Evolutionary conservation across 768 basidiomycete genomes (phyloP), one percentile per base, ranked within the genome.

Genomic region (Mycena latifolia): DNA sequence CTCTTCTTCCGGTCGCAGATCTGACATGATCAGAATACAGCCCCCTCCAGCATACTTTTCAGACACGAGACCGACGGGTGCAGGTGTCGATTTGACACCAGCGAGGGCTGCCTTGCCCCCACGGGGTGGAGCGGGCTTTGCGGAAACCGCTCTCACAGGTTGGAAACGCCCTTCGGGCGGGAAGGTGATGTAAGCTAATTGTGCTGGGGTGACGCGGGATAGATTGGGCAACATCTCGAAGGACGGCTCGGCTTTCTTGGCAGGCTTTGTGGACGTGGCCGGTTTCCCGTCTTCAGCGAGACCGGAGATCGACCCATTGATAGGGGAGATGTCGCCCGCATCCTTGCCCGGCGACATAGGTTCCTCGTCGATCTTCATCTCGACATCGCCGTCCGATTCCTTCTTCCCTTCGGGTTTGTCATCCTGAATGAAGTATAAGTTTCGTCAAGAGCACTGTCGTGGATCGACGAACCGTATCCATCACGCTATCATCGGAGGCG

Each of bases 191-290:
- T 92, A 88, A n/a, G 87, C 80, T 28, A 97, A 81, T 76, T 99
- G 98, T 0, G 91, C 88, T 22, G 96, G 94, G 3, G 93, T 94
- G 24, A 98, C 96, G 53, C 98, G 91, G 22, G 95, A 92, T 75
- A 98, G 91, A 82, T 99, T 99, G 24, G 88, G 81, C 14, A 94
- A 81, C 63, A 80, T 85, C 79, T 98, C 95, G 15, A 83, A 92
- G 3, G 85, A 79, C 2, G 94, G 89, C 74, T 99, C 98, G 18
- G 78, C 74, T 76, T 90, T 94, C 73, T 88, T 89, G 63, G 84
- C 77, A n/a, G 79, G 72, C 70, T 84, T 82, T 20, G 78, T 61
- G n/a, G 79, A 72, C 33, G 80, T 63, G n/a, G n/a, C 72, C 37
- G 80, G 74, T 61, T 81, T 80, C 57, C 69, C 68, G 73, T 82